Base-by-base conservation (phyloP, 352 stramenopile genomes). In the Phytophthora brassicae region DNA sequence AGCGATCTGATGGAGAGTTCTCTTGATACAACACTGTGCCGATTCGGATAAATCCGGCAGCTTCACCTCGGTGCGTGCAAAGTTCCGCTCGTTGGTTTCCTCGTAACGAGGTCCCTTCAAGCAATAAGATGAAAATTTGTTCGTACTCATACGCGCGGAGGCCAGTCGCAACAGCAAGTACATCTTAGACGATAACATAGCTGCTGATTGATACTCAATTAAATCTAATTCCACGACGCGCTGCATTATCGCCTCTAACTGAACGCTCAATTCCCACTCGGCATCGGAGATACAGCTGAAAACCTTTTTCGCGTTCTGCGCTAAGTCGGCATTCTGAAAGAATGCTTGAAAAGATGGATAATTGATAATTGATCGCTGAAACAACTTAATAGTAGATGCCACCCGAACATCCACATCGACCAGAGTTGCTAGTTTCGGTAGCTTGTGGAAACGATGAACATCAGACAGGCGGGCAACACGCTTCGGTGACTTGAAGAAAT, bases 401-500 rank as follows among this genome's bases (percentile, higher is more conserved):
- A 47, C 41, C 26, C 20, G 39, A 16, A 46, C 39, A 24, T 44
- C 19, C 11, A 46, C 22, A 12, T 46, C 39, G n/a, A 16, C 45
- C 8, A 52, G 6, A 36, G 42, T 9, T 12, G 42, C 19, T 0
- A 54, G 22, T 4, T 48, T 5, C 1, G 54, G 54, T 17, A 61
- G 6, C 16, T 54, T 61, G 4, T 42, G 19, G 13, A 61, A 62
- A 8, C 4, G 6, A 6, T 61, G 42, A 8, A 47, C 29, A n/a
- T 54, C 42, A 7, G 2, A 31, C 20, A 61, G 33, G 8, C 16
- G 53, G 1, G 6, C 17, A 4, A 52, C 17, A 4, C 41, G 26
- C 13, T 36, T n/a, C 1, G 50, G 39, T 3, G 50, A 58, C 13
- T 22, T 33, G 4, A 53, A 63, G 2, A 33, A 56, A 6, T 47